Base-by-base conservation (phyloP, 108 stramenopile species). In the Cyclotella cryptica region DNA sequence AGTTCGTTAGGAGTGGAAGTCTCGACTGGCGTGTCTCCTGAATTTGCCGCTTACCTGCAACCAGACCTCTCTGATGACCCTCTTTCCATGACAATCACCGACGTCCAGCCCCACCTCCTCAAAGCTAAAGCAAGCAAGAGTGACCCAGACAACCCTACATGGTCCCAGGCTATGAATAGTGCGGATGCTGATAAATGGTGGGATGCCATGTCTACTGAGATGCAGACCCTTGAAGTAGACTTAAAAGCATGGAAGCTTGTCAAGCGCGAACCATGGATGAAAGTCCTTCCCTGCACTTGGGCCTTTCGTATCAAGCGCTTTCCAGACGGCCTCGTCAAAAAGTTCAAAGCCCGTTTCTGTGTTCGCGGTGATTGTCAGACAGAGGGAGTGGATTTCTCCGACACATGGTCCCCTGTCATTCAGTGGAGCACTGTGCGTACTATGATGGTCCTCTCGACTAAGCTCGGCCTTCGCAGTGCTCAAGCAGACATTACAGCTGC, bases 301-400 rank as follows among this genome's bases (percentile, higher is more conserved):
- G 49, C 49, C 19, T 51, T 51, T 19, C 19, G 49, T 3, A 17
- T 51, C 8, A 51, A 51, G 19, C 49, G 49, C 8, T 51, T 19
- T 19, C 88, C 13, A 75, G 79, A 73, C 80, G 35, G 87, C 11
- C 27, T 30, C 7, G 24, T 85, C 8, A 76, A 59, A 30, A 85
- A 85, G 62, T 71, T 75, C 59, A 89, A 89, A 53, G 88, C 82
- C 7, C 35, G 85, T 1, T 85, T 66, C 29, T 86, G 85, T 19
- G 74, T 69, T 22, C 35, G 84, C 8, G 49, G 49, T 19, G 49
- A 51, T 51, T 19, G 49, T 8, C 49, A 51, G 8, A 19, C 19
- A 51, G 49, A 51, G 17, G 49, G 49, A 3, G 49, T 51, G n/a
- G 49, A 51, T 51, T 51, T 51, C 19, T 51, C 8, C 8, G 49